Base-by-base conservation (phyloP, 208 protist genomes). In the Lotmaria passim region DNA sequence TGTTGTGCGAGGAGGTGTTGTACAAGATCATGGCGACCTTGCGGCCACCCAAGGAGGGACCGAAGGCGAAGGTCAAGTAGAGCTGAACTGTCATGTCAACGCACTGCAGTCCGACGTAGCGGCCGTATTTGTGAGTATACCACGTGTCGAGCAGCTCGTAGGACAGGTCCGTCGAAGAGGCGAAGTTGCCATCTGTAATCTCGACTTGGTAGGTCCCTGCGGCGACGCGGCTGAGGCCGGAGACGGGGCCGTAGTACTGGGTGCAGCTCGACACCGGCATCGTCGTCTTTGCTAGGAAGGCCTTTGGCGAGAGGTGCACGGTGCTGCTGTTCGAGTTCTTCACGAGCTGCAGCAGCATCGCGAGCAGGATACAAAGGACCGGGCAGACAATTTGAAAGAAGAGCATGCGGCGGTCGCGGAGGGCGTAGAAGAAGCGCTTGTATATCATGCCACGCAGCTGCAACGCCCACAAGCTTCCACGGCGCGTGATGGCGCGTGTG, bases 331-430 rank as follows among this genome's bases (percentile, higher is more conserved):
- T 72, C 28, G 15, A 23, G 33, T 26, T 39, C 15, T 73, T 67
- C 56, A 85, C 73, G 14, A 83, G 70, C 55, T 80, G 63, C 59
- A 96, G 68, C 57, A 87, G 53, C 79, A 93, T 75, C 30, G 85
- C 83, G 21, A 93, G 59, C 33, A 92, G 68, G 24, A 93, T 68
- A 52, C 82, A 88, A 11, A 88, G 17, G 47, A 89, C 78, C 11
- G 90, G 90, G 39, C 75, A 86, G 53, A 87, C 23, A 46, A 94
- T 78, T 53, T 94, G 88, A 56, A 93, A 87, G 36, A 79, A 79
- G 53, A 82, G 69, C 73, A 82, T 85, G 46, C 80, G 71, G 34
- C 71, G 78, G 67, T 96, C 88, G 14, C 91, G 82, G 3, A 80
- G 57, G 26, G 86, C 43, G 78, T 67, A 84, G 33, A 85, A 74